Conservation (phyloP, 306 rosid species). For the Rosa chinensis region DNA sequence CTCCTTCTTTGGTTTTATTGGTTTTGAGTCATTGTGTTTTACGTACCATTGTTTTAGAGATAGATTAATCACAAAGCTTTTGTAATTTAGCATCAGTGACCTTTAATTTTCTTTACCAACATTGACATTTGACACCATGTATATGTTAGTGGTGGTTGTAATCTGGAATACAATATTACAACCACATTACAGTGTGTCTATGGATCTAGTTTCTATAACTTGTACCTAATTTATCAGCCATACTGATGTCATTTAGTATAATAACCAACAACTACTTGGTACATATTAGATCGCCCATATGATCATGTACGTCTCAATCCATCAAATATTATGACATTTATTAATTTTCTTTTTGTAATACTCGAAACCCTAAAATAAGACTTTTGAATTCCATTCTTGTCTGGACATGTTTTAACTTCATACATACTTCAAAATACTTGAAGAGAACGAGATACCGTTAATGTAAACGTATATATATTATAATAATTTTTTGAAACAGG, state of each 20-base stretch:
- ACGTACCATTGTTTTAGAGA: background rate
- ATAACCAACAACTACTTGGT: background rate
- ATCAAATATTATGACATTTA: background rate
- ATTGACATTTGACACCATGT: background rate
- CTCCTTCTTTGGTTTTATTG: background rate
- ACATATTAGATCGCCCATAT: background rate
- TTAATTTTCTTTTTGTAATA: too few relatives aligned
- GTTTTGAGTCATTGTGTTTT: background rate
- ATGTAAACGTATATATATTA: too few relatives aligned
- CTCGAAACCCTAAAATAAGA: too few relatives aligned
- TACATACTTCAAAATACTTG: too few relatives aligned
- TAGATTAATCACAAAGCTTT: background rate
- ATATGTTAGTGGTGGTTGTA: background rate
- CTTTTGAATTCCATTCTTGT: too few relatives aligned
- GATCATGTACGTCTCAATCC: background rate
- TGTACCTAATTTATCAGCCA: background rate
- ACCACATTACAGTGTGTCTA: background rate
- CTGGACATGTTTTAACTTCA: too few relatives aligned
- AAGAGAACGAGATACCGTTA: too few relatives aligned
- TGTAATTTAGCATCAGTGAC: background rate
- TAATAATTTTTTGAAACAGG: too few relatives aligned
- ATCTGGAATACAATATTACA: background rate
- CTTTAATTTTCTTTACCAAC: background rate
- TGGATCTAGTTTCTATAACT: background rate
- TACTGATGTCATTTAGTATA: background rate